Base-by-base conservation (phyloP, 2,329 filamentous ascomycete species). In the Colletotrichum chrysophilum region DNA sequence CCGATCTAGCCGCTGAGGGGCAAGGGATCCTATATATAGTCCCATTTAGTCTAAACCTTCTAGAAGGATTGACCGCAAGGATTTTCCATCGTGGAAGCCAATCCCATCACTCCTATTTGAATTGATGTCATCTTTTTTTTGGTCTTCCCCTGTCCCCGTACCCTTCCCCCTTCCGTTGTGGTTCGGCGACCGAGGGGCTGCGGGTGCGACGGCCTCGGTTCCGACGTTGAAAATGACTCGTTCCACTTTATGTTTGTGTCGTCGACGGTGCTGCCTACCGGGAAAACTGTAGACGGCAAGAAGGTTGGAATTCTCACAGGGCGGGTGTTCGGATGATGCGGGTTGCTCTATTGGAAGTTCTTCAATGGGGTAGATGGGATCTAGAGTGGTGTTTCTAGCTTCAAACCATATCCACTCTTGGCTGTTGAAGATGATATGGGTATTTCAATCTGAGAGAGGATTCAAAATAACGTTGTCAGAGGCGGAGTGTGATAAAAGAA, bases 351-450 rank as follows among this genome's bases (percentile, higher is more conserved):
- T 48, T 4, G 3, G 43, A 48, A 48, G 43, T 13, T 48, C 10
- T 7, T 13, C 0, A 5, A 4, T 5, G 5, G 1, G 43, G 43
- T 48, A 6, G 3, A 4, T 7, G 1, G 5, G 43, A 48, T 13
- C 10, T 48, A 13, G n/a, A 48, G n/a, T 7, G n/a, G 43, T 21
- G 2, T 2, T 48, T 48, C 18, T 3, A 3, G 43, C 43, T 48
- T 48, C 43, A 48, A n/a, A 4, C 10, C 1, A 21, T 0, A 48
- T 48, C 43, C n/a, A 13, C 43, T 21, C 2, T 48, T 48, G 10
- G n/a, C 2, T 48, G 10, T 10, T 48, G n/a, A 7, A 48, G 38
- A 43, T n/a, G 4, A 2, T n/a, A 10, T 43, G 38, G 1, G 1
- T 43, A 43, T 43, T 43, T 12, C 38, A n/a, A 43, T 18, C 36